Evolutionary conservation across 2,329 filamentous ascomycete genomes (phyloP), one percentile per base, ranked within the genome.

Genomic region (Grosmannia huntii): DNA sequence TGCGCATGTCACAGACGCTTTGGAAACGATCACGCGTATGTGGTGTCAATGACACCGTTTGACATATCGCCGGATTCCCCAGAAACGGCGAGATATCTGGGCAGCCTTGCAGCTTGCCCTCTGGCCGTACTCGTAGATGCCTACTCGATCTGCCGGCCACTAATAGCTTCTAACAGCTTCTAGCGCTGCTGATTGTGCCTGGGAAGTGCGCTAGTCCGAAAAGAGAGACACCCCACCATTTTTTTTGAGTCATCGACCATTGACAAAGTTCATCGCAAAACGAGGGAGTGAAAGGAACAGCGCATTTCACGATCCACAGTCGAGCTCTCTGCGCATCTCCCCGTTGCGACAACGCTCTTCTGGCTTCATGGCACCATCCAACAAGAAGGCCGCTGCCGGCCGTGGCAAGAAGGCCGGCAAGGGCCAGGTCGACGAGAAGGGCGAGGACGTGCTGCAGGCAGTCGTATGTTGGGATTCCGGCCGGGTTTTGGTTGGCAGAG

Each of bases 361-460:
- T 19, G 41, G 41, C 23, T 10, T 36, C 36, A 79, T 79, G 76
- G 77, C 76, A 63, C 71, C 66, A 38, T 38, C 60, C 14, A 54
- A 53, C 53, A 60, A 63, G 44, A 64, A 64, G 57, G 58, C 57
- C 38, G 60, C 57, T 38, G 60, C 54, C 31, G 59, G 58, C 21
- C 58, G 60, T 38, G 69, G 60, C 79, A 80, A 72, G 74, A 82
- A 81, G 66, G 81, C 80, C 67, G 64, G 73, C 65, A 80, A 80
- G 64, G 63, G 72, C 57, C 73, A 74, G 63, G 64, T 68, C 31
- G 74, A 76, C 53, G 80, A 83, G 67, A 82, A 82, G 68, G 73
- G 75, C 65, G 80, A 83, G 64, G 79, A 83, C 68, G 75, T 78
- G 61, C 71, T 83, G 58, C 80, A 83, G 70, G 78, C 78, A 33